Evolutionary conservation across 345 rosid genomes (phyloP).

Genomic region (Populus deltoides): DNA sequence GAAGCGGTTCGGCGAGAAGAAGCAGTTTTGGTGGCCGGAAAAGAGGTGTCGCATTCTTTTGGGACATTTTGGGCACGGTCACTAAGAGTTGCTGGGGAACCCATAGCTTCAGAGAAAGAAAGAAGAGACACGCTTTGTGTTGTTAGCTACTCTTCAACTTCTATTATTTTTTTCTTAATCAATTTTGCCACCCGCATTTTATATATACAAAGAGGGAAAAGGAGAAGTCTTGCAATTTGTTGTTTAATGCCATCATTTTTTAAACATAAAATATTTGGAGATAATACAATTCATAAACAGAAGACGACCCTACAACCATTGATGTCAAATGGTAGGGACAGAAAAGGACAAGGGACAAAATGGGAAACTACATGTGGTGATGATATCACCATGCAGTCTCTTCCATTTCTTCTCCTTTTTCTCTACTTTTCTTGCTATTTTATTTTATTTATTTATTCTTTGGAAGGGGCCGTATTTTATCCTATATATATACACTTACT

Average conservation of each 20-base stretch:
- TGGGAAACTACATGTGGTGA: neutral
- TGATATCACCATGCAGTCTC: too few relatives aligned
- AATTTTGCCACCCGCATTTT: neutral
- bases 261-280: neutral
- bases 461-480: too few relatives aligned
- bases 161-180: neutral
- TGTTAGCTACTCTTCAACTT: neutral
- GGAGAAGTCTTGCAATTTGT: neutral
- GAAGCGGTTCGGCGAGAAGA: constrained; percentile 32
- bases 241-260: neutral
- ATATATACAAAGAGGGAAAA: neutral
- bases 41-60: constrained; percentile 11
- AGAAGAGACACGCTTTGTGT: neutral
- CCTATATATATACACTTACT: too few relatives aligned
- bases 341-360: neutral
- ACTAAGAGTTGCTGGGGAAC: constrained; percentile 5
- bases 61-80: constrained; percentile 18
- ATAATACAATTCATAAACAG: neutral
- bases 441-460: too few relatives aligned
- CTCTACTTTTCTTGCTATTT: too few relatives aligned
- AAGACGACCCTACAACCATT: constrained; percentile 7
- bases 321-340: neutral
- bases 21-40: constrained; percentile 10
- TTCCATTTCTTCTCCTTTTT: neutral
- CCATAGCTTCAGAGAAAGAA: constrained; percentile 16